phyloP scores from a whole-genome alignment of 2,329 filamentous ascomycete species.

The Ascochyta viciae-villosae region DNA sequence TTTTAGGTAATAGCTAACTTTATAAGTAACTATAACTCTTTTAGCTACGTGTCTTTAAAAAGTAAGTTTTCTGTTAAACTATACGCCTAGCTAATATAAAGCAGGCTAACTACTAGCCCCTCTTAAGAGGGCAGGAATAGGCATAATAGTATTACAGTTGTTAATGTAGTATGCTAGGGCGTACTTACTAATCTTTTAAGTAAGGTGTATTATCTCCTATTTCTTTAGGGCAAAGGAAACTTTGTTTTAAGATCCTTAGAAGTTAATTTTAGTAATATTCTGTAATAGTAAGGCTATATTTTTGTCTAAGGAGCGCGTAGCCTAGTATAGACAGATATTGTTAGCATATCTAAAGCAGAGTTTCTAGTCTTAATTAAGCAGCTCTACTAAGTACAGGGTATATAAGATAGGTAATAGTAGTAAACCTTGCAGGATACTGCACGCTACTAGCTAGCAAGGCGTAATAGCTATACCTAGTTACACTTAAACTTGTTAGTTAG shows the following conservation, averaged over 20 bases:
- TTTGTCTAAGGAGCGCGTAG: too few species aligned
- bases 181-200: too few species aligned
- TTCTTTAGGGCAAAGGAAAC: too few species aligned
- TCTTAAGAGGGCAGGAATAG: too few species aligned
- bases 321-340: background rate
- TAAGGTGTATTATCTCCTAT: too few species aligned
- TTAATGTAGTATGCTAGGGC: too few species aligned
- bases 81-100: background rate
- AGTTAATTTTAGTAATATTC: too few species aligned
- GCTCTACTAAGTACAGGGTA: constrained; percentile 8
- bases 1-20: background rate
- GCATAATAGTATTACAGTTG: too few species aligned
- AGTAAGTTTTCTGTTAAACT: background rate
- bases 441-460: background rate
- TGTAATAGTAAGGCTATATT: too few species aligned
- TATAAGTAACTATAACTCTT: accelerated
- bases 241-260: too few species aligned
- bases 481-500: background rate
- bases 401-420: constrained; percentile 6
- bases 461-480: background rate
- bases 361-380: background rate
- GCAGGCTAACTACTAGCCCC: too few species aligned
- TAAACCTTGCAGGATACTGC: constrained; percentile 5
- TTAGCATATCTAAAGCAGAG: background rate
- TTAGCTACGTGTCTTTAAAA: background rate